Evolutionary conservation across 208 protist species (phyloP).

Genomic region (Trichomonas gallinae): DNA sequence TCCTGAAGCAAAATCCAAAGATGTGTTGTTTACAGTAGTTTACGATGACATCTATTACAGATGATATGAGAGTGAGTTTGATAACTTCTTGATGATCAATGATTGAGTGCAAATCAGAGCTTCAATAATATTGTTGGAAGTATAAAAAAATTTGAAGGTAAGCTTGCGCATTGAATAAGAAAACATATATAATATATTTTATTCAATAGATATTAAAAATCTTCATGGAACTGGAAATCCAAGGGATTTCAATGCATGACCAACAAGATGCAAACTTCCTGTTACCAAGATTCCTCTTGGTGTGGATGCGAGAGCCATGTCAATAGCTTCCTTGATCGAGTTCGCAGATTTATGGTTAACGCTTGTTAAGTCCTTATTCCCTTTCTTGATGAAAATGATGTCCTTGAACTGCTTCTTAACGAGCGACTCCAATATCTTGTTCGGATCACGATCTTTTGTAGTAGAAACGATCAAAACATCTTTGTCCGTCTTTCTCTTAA

Average conservation of each 20-base stretch:
- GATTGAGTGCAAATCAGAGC: too few species aligned
- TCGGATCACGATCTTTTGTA: not conserved
- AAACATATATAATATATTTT: not conserved
- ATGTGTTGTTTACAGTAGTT: too few species aligned
- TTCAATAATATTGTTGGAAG: too few species aligned
- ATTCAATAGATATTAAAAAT: not conserved
- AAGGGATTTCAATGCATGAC: not conserved
- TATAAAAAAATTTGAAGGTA: too few species aligned
- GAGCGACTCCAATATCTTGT: not conserved
- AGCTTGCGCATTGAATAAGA: too few species aligned
- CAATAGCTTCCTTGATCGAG: not conserved
- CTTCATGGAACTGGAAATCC: not conserved
- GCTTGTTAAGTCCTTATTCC: not conserved
- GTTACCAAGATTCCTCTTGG: not conserved
- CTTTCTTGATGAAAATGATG: not conserved
- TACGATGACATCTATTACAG: too few species aligned
- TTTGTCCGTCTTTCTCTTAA: not conserved
- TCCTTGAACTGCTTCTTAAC: not conserved
- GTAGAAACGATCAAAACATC: not conserved
- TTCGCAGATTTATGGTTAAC: not conserved
- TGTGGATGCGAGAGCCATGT: not conserved
- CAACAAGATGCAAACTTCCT: constrained; percentile 1
- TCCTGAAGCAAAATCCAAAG: too few species aligned
- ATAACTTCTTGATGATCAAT: too few species aligned
- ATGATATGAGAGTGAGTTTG: too few species aligned